Evolutionary conservation across 306 rosid species (phyloP), one percentile per base, ranked within the genome.

Genomic region (Delonix regia): DNA sequence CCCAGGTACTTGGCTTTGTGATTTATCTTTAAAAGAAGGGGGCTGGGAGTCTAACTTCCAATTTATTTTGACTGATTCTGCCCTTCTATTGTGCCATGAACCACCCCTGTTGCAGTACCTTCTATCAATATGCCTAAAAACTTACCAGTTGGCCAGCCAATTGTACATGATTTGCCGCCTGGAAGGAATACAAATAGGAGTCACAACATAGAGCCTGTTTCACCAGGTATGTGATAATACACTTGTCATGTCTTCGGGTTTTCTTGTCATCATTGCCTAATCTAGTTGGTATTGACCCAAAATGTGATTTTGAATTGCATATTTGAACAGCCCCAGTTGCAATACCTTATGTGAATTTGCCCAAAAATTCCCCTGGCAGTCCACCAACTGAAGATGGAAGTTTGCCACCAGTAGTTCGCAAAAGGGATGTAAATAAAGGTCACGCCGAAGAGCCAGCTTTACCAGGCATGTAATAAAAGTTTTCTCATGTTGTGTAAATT

Each of bases 1-100:
- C 80, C 92, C 92, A 82, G 97, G 97, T 91, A 88, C 63, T 45
- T 69, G 82, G 34, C 41, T 56, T 25, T 44, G 25, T 24, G 71
- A 34, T 71, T 56, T 47, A 9, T 49, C 70, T 39, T 73, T 27
- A 12, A 19, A 6, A 33, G 48, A 15, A 22, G 53, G 39, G 19
- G 38, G 16, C 9, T 25, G 53, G 12, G 9, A 70, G 52, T 15
- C 78, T 68, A 67, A 66, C 53, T 71, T 79, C 21, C 47, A 15
- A 80, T 70, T 82, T 76, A 77, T 51, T 24, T 59, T 47, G 64
- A 56, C 47, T 36, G 52, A 2, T 60, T 16, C 6, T 45, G 41
- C 55, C 63, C 39, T 21, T 27, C 57, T 33, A 24, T 74, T 60
- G 4, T 59, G 47, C 36, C 22, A 51, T 59, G 38, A 79, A 42